Evolutionary conservation across 306 rosid species (phyloP).

Genomic region (Cajanus cajan): DNA sequence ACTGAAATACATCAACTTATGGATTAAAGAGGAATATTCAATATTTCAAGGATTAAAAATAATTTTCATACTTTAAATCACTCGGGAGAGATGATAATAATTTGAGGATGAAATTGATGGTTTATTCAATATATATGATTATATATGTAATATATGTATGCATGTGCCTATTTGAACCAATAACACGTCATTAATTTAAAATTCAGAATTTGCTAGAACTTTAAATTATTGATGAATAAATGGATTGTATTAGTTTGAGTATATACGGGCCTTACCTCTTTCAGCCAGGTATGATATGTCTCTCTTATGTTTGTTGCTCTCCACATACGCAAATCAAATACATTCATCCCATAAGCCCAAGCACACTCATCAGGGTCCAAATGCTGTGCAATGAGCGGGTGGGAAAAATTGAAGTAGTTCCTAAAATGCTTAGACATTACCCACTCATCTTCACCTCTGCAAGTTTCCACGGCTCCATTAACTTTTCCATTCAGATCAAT

Average conservation of each 20-base stretch:
- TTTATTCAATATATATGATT: background rate
- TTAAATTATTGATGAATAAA: slow-evolving; percentile 3
- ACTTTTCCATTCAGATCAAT: slow-evolving; percentile 88
- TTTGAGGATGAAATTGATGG: background rate
- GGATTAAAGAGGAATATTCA: background rate
- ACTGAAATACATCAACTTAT: background rate
- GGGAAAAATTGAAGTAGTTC: slow-evolving; percentile 96
- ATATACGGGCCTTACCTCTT: slow-evolving; percentile 61
- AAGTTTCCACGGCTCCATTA: slow-evolving; percentile 97
- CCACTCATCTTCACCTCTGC: slow-evolving; percentile 96
- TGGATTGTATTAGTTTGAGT: background rate
- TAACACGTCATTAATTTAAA: slow-evolving; percentile 1
- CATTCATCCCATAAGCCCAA: slow-evolving; percentile 99
- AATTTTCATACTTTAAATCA: background rate
- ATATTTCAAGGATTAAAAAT: background rate
- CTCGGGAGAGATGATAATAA: background rate
- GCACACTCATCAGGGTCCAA: slow-evolving; percentile 97
- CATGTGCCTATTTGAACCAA: background rate
- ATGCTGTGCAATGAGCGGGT: slow-evolving; percentile 64
- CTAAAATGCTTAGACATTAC: slow-evolving; percentile 92
- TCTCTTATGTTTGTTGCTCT: slow-evolving; percentile 76
- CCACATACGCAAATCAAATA: slow-evolving; percentile 87
- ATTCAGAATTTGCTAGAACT: background rate
- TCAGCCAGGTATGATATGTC: slow-evolving; percentile 90
- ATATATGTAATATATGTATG: background rate